Evolutionary conservation across 2,329 filamentous ascomycete species (phyloP).

Genomic region (Cladophialophora bantiana): DNA sequence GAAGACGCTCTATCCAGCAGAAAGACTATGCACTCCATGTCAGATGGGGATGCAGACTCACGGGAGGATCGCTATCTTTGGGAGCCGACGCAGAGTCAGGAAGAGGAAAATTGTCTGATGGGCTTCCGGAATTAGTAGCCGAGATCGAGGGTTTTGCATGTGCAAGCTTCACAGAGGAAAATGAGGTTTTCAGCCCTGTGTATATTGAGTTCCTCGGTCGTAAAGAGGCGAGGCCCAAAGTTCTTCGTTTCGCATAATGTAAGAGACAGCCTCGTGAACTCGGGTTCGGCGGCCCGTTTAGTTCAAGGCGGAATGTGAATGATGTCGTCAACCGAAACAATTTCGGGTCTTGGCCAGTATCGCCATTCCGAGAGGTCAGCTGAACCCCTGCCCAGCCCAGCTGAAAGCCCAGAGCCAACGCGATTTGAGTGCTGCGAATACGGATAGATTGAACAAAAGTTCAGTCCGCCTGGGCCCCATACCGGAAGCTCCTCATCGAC

Average conservation of each 20-base stretch:
- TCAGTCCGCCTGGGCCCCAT: background rate
- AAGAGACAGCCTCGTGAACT: constrained; percentile 10
- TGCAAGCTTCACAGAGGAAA: background rate
- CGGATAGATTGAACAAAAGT: constrained; percentile 21
- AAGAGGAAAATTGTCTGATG: background rate
- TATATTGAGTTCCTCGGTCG: background rate
- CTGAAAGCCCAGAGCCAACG: background rate
- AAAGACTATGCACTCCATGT: background rate
- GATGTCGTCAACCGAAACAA: background rate
- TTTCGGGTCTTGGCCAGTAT: constrained; percentile 15
- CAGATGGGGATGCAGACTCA: background rate
- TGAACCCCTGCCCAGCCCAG: background rate
- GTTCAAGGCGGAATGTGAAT: background rate
- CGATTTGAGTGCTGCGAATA: background rate
- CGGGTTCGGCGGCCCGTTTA: background rate
- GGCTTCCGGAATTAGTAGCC: background rate
- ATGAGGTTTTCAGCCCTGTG: background rate
- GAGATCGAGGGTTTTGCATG: background rate
- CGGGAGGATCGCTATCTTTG: background rate
- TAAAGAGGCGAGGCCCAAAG: background rate
- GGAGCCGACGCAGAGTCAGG: background rate
- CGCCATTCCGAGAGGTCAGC: constrained; percentile 12
- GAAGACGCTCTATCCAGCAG: background rate
- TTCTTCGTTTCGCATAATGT: background rate
- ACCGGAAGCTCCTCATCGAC: background rate